Conservation (phyloP, 2,329 filamentous ascomycete genomes). For the Aureobasidium sp. region DNA sequence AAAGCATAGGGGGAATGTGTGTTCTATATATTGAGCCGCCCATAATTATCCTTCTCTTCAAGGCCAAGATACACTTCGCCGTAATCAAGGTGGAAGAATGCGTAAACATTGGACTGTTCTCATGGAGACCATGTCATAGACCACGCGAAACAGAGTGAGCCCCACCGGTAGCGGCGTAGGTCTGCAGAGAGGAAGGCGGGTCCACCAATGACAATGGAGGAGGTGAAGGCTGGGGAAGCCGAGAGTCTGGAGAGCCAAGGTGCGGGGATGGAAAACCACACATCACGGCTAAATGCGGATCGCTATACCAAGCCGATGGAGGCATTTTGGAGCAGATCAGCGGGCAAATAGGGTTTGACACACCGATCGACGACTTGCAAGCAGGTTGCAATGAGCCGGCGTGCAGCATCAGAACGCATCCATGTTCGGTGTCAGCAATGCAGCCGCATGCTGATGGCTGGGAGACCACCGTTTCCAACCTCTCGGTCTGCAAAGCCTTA, state of each 20-base stretch:
- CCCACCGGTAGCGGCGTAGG: conserved; percentile 1
- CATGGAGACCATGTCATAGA: conserved; percentile 11
- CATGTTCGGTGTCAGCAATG: background rate
- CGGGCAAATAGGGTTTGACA: conserved; percentile 1
- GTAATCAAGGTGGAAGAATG: background rate
- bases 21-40: background rate
- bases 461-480: background rate
- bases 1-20: background rate
- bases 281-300: conserved; percentile 8
- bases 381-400: background rate
- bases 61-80: background rate
- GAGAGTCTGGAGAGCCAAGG: background rate
- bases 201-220: background rate
- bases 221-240: background rate
- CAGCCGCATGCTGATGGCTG: background rate
- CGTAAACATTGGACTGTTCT: background rate
- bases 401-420: background rate
- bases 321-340: background rate
- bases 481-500: background rate
- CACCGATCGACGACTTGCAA: background rate
- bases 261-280: background rate
- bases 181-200: background rate
- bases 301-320: conserved; percentile 8
- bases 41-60: background rate
- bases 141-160: background rate